A percentile compares a stretch with the other conserved stretches of the same genome.
These are phyloP conservation scores for Arabis alpina DNA, from an alignment of 345 rosid genomes.

Conservation along the genomic window DNA sequence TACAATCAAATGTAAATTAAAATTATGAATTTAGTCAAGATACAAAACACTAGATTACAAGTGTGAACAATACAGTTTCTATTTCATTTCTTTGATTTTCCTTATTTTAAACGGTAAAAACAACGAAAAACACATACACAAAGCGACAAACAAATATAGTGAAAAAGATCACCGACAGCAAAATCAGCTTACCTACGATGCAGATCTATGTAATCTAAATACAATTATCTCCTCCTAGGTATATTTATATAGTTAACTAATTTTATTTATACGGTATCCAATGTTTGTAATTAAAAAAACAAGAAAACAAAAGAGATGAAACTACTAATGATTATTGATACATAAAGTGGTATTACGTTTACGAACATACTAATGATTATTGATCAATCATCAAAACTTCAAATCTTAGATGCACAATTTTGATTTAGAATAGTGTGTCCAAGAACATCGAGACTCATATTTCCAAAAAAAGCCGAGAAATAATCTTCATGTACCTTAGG, in stretches of 20 bases:
- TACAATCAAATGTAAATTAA: too few relatives aligned
- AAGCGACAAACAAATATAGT: slow-evolving; percentile 24
- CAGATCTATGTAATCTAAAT: slow-evolving; percentile 17
- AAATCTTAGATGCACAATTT: slow-evolving; percentile 11
- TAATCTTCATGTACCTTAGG: slow-evolving; percentile 20
- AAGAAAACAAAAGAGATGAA: not conserved
- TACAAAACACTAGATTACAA: too few relatives aligned
- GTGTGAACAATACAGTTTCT: not conserved
- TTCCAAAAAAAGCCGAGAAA: slow-evolving; percentile 1
- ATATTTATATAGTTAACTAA: not conserved
- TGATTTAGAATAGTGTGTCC: not conserved
- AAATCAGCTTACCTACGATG: slow-evolving; percentile 25
- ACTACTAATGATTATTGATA: not conserved
- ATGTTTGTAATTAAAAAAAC: slow-evolving; percentile 15
- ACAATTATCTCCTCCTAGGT: not conserved
- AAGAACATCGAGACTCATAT: slow-evolving; percentile 22
- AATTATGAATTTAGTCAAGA: too few relatives aligned
- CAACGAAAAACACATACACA: slow-evolving; percentile 2
- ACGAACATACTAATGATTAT: slow-evolving; percentile 8
- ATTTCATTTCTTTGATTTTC: slow-evolving; percentile 1
- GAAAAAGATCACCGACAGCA: slow-evolving; percentile 43
- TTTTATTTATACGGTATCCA: slow-evolving; percentile 27
- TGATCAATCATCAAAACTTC: slow-evolving; percentile 27
- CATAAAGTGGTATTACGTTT: not conserved
- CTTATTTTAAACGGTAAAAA: not conserved